Evolutionary conservation across 1,284 basidiomycete genomes (phyloP).

Genomic region (Mycena citricolor): DNA sequence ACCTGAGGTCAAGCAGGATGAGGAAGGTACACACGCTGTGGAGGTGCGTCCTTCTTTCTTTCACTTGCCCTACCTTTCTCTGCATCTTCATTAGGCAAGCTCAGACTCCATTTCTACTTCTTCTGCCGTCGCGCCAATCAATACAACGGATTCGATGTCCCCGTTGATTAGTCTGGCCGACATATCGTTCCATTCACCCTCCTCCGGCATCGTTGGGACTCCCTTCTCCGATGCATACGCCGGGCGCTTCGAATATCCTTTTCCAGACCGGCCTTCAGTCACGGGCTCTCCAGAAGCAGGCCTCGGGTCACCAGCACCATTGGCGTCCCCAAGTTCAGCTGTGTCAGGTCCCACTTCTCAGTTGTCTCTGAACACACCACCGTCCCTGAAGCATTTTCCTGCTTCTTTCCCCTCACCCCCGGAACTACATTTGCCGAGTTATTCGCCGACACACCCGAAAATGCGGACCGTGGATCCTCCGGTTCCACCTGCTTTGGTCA

Average conservation of each 20-base stretch:
- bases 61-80: neutral
- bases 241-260: conserved; percentile 21
- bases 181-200: conserved; percentile 18
- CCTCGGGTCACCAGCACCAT: conserved; percentile 9
- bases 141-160: too few species aligned
- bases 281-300: conserved; percentile 14
- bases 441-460: conserved; percentile 22
- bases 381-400: conserved; percentile 17
- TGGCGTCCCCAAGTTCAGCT: conserved; percentile 11
- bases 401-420: conserved; percentile 20
- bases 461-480: conserved; percentile 20
- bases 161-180: conserved; percentile 15
- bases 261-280: conserved; percentile 7
- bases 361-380: conserved; percentile 15
- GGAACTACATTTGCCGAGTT: conserved; percentile 14
- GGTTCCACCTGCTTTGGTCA: conserved; percentile 18
- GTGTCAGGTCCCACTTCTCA: conserved; percentile 14
- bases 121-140: too few species aligned
- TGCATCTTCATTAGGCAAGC: too few species aligned
- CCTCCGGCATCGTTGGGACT: conserved; percentile 21
- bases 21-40: too few species aligned
- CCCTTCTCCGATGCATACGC: conserved; percentile 20
- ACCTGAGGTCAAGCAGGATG: conserved; percentile 10
- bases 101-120: too few species aligned
- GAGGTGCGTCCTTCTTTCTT: conserved; percentile 6